phyloP scores from a whole-genome alignment of 192 early-diverging fungal species.

The Ambispora gerdemannii region DNA sequence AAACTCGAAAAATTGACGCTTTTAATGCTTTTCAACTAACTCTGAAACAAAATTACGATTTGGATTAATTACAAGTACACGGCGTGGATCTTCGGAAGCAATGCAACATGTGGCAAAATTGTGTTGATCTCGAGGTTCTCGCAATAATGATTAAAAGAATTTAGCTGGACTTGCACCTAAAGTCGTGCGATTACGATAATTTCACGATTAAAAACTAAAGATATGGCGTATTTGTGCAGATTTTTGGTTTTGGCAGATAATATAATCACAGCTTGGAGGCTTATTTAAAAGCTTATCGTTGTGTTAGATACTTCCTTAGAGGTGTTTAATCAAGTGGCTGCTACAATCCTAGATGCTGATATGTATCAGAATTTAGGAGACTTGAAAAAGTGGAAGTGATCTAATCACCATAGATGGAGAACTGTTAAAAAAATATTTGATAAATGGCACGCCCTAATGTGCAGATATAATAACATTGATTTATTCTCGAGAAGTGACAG shows the following conservation, averaged over 20 bases:
- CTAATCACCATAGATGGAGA: not conserved
- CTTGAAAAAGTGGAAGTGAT: slow-evolving; percentile 54
- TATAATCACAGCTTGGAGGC: slow-evolving; percentile 73
- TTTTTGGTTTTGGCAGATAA: slow-evolving; percentile 68
- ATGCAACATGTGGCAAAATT: slow-evolving; percentile 74
- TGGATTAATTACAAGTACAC: slow-evolving; percentile 91
- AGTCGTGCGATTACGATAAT: slow-evolving; percentile 70
- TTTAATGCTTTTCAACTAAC: slow-evolving; percentile 81
- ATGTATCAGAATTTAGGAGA: slow-evolving; percentile 77
- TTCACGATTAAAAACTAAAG: slow-evolving; percentile 63
- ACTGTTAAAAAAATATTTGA: too few species aligned
- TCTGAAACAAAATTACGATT: slow-evolving; percentile 73
- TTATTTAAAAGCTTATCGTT: slow-evolving; percentile 80
- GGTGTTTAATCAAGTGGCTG: slow-evolving; percentile 70
- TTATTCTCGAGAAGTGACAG: too few species aligned
- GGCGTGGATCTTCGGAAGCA: slow-evolving; percentile 71
- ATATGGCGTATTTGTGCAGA: slow-evolving; percentile 75
- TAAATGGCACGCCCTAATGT: too few species aligned
- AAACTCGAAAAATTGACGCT: slow-evolving; percentile 70
- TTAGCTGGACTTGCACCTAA: slow-evolving; percentile 46
- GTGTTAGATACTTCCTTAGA: slow-evolving; percentile 62
- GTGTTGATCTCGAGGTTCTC: slow-evolving; percentile 81
- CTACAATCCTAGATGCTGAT: slow-evolving; percentile 68
- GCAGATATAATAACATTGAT: too few species aligned
- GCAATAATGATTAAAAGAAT: slow-evolving; percentile 51